A percentile compares a stretch with the other conserved stretches of the same genome.
Evolutionary conservation across 306 rosid species (phyloP).

Genomic region (Dryas octopetala): DNA sequence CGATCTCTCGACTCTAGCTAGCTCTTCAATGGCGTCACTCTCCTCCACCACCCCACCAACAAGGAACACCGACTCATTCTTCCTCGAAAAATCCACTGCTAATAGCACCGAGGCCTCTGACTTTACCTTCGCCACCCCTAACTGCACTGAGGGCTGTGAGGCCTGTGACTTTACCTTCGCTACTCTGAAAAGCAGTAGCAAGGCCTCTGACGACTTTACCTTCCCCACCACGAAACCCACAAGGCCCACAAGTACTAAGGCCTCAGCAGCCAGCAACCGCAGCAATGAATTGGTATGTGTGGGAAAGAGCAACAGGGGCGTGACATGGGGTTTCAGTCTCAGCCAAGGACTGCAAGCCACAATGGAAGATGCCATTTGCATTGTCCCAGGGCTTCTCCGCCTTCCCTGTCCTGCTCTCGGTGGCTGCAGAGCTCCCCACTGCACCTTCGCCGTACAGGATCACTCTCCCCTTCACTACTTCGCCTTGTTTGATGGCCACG

Average conservation of each 20-base stretch:
- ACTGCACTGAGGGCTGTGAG: no score
- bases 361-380: background rate
- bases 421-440: conserved; percentile 1
- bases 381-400: background rate
- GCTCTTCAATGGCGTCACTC: background rate
- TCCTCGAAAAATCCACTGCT: no score
- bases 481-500: conserved; percentile 12
- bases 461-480: conserved; percentile 1
- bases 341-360: background rate
- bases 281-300: background rate
- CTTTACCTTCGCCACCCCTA: no score
- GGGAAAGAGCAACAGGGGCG: background rate
- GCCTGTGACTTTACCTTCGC: no score
- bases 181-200: no score
- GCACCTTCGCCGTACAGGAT: background rate
- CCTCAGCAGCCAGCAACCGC: no score
- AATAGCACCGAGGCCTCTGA: no score
- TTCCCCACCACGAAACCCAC: no score
- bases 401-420: background rate
- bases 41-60: background rate
- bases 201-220: no score
- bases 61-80: background rate
- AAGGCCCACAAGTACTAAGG: no score
- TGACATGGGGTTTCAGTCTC: conserved; percentile 3
- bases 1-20: background rate